Conservation (phyloP, 1,284 basidiomycete genomes). For the Cronartium quercuum region DNA sequence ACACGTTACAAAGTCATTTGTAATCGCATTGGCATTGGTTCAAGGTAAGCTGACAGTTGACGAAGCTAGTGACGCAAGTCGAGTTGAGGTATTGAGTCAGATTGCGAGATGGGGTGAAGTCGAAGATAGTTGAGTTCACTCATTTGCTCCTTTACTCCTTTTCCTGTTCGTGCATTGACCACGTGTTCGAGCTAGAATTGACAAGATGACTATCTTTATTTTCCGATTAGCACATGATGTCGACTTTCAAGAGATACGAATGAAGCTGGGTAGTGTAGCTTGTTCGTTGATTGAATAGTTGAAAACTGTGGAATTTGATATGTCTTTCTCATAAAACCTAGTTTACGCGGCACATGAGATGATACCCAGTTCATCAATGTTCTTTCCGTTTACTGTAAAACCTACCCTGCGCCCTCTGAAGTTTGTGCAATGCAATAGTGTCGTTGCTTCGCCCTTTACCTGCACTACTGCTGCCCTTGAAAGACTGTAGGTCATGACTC, state of each 20-base stretch:
- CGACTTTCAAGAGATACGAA: conserved; percentile 33
- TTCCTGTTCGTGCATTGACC: background rate
- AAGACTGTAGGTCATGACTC: no score
- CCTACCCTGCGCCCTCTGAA: no score
- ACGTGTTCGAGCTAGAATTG: background rate
- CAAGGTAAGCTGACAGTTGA: conserved; percentile 69
- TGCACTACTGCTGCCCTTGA: no score
- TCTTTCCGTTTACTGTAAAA: no score
- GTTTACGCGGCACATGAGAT: no score
- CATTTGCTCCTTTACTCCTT: background rate
- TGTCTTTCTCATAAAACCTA: no score
- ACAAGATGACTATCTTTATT: background rate
- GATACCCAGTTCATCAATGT: no score
- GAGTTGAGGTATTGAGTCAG: conserved; percentile 90
- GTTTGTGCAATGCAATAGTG: no score
- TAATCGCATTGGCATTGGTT: conserved; percentile 79
- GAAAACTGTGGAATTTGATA: no score
- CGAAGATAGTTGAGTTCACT: conserved; percentile 70
- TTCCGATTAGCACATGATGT: conserved; percentile 25
- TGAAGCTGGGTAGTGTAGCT: conserved; percentile 33
- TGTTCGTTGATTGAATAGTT: conserved; percentile 8
- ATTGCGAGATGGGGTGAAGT: conserved; percentile 97
- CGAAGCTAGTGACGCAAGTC: conserved; percentile 73
- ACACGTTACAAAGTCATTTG: conserved; percentile 82
- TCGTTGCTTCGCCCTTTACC: no score